phyloP scores from a whole-genome alignment of 768 basidiomycete genomes.

The Candolleomyces eurysporus region DNA sequence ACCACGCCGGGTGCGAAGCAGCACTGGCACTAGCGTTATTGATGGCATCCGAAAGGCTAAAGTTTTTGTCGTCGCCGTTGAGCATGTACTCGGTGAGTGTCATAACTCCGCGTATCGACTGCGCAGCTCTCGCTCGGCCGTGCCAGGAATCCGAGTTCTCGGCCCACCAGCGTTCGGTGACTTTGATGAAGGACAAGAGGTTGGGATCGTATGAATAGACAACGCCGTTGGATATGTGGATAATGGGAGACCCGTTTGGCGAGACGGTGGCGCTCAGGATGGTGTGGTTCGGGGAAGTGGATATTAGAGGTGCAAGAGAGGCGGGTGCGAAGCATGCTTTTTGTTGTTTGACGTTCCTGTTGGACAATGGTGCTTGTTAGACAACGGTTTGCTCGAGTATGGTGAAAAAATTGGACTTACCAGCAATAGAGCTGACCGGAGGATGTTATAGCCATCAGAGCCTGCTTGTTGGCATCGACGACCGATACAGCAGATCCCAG shows the following conservation, averaged over 20 bases:
- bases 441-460: constrained; percentile 71
- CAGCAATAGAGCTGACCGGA: constrained; percentile 74
- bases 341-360: constrained; percentile 76
- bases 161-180: constrained; percentile 84
- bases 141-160: constrained; percentile 85
- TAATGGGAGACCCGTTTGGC: constrained; percentile 75
- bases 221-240: constrained; percentile 75
- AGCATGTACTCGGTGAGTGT: constrained; percentile 50
- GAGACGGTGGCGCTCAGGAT: constrained; percentile 68
- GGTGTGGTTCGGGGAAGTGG: constrained; percentile 52
- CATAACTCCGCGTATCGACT: constrained; percentile 50
- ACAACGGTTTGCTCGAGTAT: constrained; percentile 3
- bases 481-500: constrained; percentile 71
- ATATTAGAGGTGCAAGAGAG: constrained; percentile 59
- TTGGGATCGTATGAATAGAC: constrained; percentile 76
- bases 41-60: constrained; percentile 19
- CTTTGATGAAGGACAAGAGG: constrained; percentile 67
- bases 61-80: constrained; percentile 22
- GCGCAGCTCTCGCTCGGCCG: constrained; percentile 37
- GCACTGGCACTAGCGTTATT: constrained; percentile 14
- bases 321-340: constrained; percentile 62
- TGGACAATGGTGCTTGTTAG: not conserved
- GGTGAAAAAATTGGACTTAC: constrained; percentile 37
- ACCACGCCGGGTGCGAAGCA: constrained; percentile 68
- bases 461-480: constrained; percentile 62